Base-by-base conservation (phyloP, 2,329 filamentous ascomycete genomes). In the Claviceps arundinis region DNA sequence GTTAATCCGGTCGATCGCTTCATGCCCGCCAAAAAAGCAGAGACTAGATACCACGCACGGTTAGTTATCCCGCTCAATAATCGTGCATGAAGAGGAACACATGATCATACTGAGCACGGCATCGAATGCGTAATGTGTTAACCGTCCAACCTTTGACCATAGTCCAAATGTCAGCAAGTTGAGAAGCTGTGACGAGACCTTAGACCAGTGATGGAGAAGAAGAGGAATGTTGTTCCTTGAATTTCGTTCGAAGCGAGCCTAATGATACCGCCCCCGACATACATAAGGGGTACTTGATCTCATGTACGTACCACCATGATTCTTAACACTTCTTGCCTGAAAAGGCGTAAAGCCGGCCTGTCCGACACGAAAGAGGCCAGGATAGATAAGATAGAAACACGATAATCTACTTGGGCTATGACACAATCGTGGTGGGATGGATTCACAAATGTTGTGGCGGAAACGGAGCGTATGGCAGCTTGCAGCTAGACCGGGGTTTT, bases 1-100 rank as follows among this genome's bases (percentile, higher is more conserved):
- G 90, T 96, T 73, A 98, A 78, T 64, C 93, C 93, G 56, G 93
- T 97, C 58, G 91, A 96, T 61, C 93, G 89, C 74, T 95, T 94
- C 76, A 98, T 90, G 64, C 93, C 93, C 41, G 93, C 93, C 59
- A 98, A 83, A 68, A 97, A 91, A 57, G 93, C 88, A 63, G 93
- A 98, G 69, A 98, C 87, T 94, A 9, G 55, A 47, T 22, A 50
- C 7, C 19, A 38, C 17, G 17, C 8, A 26, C n/a, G 38, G 9
- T 50, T 47, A 50, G 52, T 11, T 17, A 47, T 41, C 26, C 16
- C 19, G 30, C 44, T 3, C 11, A 40, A n/a, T 4, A 24, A 30
- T 43, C 11, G 17, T 37, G 13, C 24, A 40, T 38, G n/a, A 19
- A 34, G 43, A 16, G 26, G 34, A 13, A 19, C 22, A 11, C 7